A percentile compares a stretch with the other conserved stretches of the same genome.
Conservation (phyloP, 2,329 filamentous ascomycete species). For the Zasmidium citrigriseum region DNA sequence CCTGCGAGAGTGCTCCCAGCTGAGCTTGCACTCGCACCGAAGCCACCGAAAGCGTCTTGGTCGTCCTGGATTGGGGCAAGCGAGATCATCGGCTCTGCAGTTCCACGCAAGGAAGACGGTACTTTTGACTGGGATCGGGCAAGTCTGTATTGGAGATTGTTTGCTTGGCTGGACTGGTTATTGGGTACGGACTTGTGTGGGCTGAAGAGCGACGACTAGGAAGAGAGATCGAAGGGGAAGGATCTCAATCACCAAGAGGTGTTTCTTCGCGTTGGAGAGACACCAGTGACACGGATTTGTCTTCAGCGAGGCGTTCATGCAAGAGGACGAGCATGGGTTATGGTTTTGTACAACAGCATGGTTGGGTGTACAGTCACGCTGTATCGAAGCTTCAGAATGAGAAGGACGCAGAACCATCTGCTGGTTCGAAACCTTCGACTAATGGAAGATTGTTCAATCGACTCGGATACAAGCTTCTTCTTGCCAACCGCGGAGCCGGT, state of each 20-base stretch:
- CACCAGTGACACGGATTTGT: no score
- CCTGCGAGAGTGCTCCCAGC: constrained; percentile 44
- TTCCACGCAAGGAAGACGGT: constrained; percentile 71
- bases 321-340: not conserved
- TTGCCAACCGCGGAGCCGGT: not conserved
- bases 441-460: no score
- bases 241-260: no score
- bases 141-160: constrained; percentile 62
- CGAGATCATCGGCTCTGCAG: constrained; percentile 71
- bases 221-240: not conserved
- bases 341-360: not conserved
- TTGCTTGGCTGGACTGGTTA: constrained; percentile 57
- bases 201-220: constrained; percentile 50
- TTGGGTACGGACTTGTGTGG: constrained; percentile 65
- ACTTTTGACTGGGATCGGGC: constrained; percentile 74
- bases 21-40: constrained; percentile 50
- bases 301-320: not conserved
- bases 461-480: no score
- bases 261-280: no score
- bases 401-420: no score
- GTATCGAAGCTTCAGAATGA: no score
- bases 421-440: no score
- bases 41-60: constrained; percentile 40
- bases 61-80: constrained; percentile 43
- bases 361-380: no score